phyloP scores from a whole-genome alignment of 495 filamentous ascomycete species.

The Pseudotulostoma volvatum region DNA sequence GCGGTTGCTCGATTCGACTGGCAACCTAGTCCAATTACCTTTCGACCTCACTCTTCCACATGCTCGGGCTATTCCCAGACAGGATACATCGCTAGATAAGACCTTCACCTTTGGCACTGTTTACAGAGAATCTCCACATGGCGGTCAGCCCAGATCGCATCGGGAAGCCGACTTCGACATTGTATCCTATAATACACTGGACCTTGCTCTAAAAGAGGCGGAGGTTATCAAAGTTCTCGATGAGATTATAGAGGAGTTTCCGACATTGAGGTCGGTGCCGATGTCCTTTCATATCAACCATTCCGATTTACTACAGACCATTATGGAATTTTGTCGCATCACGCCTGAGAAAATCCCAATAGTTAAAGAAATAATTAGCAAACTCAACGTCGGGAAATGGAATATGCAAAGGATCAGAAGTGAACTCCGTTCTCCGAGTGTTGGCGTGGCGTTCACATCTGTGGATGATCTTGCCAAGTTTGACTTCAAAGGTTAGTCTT shows the following conservation, averaged over 20 bases:
- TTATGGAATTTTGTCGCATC: constrained; percentile 80
- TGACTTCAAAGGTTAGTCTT: constrained; percentile 60
- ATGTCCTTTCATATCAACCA: constrained; percentile 94
- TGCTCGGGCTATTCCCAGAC: constrained; percentile 66
- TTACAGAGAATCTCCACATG: constrained; percentile 63
- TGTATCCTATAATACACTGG: constrained; percentile 56
- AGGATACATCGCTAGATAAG: constrained; percentile 48
- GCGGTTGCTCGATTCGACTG: constrained; percentile 63
- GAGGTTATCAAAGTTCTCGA: constrained; percentile 90
- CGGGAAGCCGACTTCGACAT: constrained; percentile 95
- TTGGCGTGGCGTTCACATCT: constrained; percentile 76
- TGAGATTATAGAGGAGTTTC: constrained; percentile 73
- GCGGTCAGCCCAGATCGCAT: constrained; percentile 63
- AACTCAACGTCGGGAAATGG: constrained; percentile 66
- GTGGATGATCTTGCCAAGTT: constrained; percentile 81
- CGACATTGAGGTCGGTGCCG: constrained; percentile 45
- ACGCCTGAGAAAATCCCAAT: constrained; percentile 45
- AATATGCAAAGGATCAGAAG: constrained; percentile 74
- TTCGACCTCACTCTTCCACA: constrained; percentile 85
- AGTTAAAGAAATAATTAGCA: constrained; percentile 74
- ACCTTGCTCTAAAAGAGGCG: constrained; percentile 82
- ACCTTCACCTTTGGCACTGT: constrained; percentile 83
- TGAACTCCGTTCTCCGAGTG: constrained; percentile 61
- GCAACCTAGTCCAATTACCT: constrained; percentile 75
- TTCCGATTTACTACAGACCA: constrained; percentile 61